Percentiles rank a stretch among this genome's conserved stretches.
These are phyloP conservation scores for Pichia occidentalis DNA, from an alignment of 805 yeast species.

Conservation along the genomic window DNA sequence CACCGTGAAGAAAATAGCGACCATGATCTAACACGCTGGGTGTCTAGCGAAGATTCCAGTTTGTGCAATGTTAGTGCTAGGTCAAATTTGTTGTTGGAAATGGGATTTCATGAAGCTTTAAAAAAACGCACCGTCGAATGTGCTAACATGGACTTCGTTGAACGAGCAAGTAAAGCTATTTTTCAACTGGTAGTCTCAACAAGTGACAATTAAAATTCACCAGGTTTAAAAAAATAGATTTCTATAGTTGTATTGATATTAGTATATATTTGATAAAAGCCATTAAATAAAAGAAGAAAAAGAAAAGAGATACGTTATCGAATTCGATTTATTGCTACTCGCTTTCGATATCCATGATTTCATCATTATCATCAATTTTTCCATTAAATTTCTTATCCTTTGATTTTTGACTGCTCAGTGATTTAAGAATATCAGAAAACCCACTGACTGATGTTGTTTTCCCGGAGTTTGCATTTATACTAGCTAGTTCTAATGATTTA, in stretches of 20 bases:
- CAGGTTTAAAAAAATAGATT: too few species aligned
- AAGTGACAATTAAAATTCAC: not conserved
- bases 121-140: slow-evolving; percentile 27
- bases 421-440: slow-evolving; percentile 3
- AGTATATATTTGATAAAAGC: too few species aligned
- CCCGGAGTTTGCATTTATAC: not conserved
- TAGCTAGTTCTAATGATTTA: slow-evolving; percentile 1
- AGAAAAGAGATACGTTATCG: too few species aligned
- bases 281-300: too few species aligned
- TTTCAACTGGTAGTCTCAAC: slow-evolving; percentile 31
- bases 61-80: slow-evolving; percentile 25
- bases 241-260: too few species aligned
- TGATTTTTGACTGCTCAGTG: not conserved
- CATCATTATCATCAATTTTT: slow-evolving; percentile 34
- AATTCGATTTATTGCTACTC: slow-evolving; percentile 30
- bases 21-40: slow-evolving; percentile 11
- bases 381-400: slow-evolving; percentile 2
- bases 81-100: slow-evolving; percentile 31
- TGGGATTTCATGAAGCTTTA: slow-evolving; percentile 39
- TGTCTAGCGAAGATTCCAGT: not conserved
- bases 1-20: slow-evolving; percentile 41
- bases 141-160: slow-evolving; percentile 37
- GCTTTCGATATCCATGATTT: slow-evolving; percentile 56
- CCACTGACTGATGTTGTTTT: not conserved
- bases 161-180: slow-evolving; percentile 41